Evolutionary conservation across 2,329 filamentous ascomycete species (phyloP).

Genomic region (Claviceps digitariae): DNA sequence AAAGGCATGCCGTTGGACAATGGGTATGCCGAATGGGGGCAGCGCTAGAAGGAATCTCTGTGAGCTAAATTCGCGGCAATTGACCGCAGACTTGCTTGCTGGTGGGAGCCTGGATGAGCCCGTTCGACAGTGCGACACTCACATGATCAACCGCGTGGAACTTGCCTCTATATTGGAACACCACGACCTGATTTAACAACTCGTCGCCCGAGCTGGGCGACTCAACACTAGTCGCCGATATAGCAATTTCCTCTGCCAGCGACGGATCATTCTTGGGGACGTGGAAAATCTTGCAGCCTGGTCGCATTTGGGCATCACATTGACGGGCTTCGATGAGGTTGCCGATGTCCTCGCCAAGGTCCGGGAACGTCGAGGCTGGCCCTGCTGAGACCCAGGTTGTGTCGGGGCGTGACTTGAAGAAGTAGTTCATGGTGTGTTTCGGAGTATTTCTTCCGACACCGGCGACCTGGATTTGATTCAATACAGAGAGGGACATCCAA

Average conservation of each 20-base stretch:
- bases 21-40: conserved; percentile 54
- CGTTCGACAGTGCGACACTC: conserved; percentile 14
- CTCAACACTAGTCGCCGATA: conserved; percentile 10
- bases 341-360: conserved; percentile 29
- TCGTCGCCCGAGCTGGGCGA: conserved; percentile 9
- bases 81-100: too few species aligned
- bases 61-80: background rate
- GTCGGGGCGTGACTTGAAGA: conserved; percentile 8
- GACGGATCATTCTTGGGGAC: conserved; percentile 29
- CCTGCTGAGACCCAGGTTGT: conserved; percentile 40
- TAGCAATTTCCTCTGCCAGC: conserved; percentile 18
- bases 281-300: conserved; percentile 45
- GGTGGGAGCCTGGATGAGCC: too few species aligned
- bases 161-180: conserved; percentile 49
- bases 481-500: too few species aligned
- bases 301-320: conserved; percentile 27
- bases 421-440: conserved; percentile 12
- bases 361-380: conserved; percentile 39
- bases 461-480: background rate
- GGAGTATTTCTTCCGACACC: too few species aligned
- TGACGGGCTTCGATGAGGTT: conserved; percentile 22
- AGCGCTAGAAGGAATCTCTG: conserved; percentile 31
- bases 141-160: conserved; percentile 59
- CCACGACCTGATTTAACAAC: conserved; percentile 46
- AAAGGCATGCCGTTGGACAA: conserved; percentile 49